These are phyloP conservation scores for Globisporangium paroecandrum DNA, from an alignment of 352 stramenopile genomes.

Conservation along the genomic window DNA sequence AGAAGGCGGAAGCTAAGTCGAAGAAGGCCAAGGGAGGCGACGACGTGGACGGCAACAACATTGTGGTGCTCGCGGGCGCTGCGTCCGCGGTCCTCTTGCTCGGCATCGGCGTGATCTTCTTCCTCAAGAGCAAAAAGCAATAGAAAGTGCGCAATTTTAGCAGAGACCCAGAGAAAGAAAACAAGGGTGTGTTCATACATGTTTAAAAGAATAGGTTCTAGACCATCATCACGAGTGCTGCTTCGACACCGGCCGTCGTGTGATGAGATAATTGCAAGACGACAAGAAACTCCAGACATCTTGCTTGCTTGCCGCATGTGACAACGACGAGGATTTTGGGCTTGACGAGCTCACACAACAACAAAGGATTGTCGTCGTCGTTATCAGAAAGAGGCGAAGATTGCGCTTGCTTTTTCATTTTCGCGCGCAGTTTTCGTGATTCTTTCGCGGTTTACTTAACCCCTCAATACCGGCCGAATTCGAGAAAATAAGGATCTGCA, in stretches of 20 bases:
- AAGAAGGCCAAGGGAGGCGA: constrained; percentile 16
- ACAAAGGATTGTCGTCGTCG: background rate
- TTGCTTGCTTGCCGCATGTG: too few relatives aligned
- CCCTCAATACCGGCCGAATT: too few relatives aligned
- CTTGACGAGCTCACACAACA: too few relatives aligned
- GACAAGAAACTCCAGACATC: too few relatives aligned
- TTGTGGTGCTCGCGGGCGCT: constrained; percentile 31
- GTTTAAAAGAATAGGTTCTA: background rate
- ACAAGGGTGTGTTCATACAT: constrained; percentile 1
- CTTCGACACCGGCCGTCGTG: background rate
- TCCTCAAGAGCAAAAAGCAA: constrained; percentile 62
- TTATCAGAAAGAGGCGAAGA: background rate
- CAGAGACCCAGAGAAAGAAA: background rate
- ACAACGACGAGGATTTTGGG: too few relatives aligned
- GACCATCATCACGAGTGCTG: background rate
- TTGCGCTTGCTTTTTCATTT: background rate
- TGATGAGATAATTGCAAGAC: background rate
- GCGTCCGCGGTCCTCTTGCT: constrained; percentile 46
- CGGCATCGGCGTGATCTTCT: constrained; percentile 44
- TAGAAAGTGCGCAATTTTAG: constrained; percentile 10
- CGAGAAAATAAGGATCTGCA: too few relatives aligned
- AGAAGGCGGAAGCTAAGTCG: constrained; percentile 32
- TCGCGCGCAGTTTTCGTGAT: background rate
- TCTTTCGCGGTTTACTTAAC: background rate
- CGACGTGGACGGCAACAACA: constrained; percentile 15